Conservation (phyloP, 1,284 basidiomycete species). For the Ganoderma resinaceum region DNA sequence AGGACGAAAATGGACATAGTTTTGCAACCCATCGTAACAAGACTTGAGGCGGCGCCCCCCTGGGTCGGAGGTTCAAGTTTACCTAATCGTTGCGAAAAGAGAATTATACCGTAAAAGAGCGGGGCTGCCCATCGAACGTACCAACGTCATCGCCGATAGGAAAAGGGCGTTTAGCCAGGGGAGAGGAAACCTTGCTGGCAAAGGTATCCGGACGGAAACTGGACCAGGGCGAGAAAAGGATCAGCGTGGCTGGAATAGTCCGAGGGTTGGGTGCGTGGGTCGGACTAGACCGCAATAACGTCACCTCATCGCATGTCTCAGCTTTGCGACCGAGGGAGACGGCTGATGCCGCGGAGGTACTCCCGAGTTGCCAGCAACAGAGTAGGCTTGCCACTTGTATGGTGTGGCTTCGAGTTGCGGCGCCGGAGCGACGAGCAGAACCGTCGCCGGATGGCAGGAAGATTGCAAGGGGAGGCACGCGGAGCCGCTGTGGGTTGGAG, state of each 20-base stretch:
- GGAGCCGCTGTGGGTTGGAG: not conserved
- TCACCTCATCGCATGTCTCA: constrained; percentile 1
- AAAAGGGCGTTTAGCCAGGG: not conserved
- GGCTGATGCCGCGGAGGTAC: constrained; percentile 3
- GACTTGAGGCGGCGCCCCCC: not conserved
- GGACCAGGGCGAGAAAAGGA: constrained; percentile 29
- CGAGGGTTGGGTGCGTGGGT: constrained; percentile 20
- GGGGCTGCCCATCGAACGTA: not conserved
- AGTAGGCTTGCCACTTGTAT: not conserved
- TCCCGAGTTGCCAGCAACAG: not conserved
- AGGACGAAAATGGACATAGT: not conserved
- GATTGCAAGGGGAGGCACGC: not conserved
- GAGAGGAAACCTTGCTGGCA: constrained; percentile 1
- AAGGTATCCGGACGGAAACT: constrained; percentile 9
- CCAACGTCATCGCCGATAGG: constrained; percentile 9
- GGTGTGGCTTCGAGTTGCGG: not conserved
- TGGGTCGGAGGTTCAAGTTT: not conserved
- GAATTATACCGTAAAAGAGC: not conserved
- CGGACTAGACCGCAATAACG: constrained; percentile 21
- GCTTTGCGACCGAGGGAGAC: not conserved
- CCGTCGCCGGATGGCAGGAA: not conserved
- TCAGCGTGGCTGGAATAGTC: constrained; percentile 19
- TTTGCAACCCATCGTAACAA: not conserved
- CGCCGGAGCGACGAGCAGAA: not conserved
- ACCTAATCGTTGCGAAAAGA: constrained; percentile 6